A percentile compares a stretch with the other conserved stretches of the same genome.
Evolutionary conservation across 2,329 filamentous ascomycete species (phyloP).

Genomic region (Mycocentrospora acerina): DNA sequence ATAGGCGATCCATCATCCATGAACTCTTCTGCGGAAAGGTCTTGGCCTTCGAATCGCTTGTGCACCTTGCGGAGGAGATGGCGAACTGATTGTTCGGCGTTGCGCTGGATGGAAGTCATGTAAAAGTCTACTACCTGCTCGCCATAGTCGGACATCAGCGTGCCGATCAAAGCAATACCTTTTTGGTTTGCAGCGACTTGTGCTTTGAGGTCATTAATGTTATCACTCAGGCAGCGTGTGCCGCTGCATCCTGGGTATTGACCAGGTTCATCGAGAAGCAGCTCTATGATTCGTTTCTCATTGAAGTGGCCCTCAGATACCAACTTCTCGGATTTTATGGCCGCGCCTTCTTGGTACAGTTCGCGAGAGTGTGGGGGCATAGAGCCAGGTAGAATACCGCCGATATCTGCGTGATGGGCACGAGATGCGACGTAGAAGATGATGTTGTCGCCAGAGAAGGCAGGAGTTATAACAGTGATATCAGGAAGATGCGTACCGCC

Average conservation of each 20-base stretch:
- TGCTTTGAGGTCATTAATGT: conserved; percentile 82
- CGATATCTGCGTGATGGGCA: conserved; percentile 82
- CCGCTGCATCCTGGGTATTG: conserved; percentile 75
- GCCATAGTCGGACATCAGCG: conserved; percentile 75
- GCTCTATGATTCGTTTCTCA: conserved; percentile 71
- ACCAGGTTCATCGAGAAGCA: conserved; percentile 72
- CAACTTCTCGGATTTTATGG: conserved; percentile 63
- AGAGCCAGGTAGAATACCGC: conserved; percentile 76
- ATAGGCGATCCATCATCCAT: conserved; percentile 89
- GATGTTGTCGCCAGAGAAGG: conserved; percentile 73
- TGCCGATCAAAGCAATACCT: conserved; percentile 75
- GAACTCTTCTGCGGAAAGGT: conserved; percentile 74
- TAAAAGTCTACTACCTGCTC: conserved; percentile 78
- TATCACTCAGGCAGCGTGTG: conserved; percentile 77
- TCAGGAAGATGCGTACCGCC: conserved; percentile 83
- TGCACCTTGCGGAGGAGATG: conserved; percentile 72
- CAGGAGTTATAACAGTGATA: conserved; percentile 78
- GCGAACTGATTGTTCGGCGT: conserved; percentile 75
- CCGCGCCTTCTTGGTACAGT: conserved; percentile 58
- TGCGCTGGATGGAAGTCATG: conserved; percentile 80
- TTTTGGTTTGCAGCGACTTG: conserved; percentile 87
- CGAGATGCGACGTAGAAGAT: conserved; percentile 80
- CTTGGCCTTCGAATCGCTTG: conserved; percentile 66
- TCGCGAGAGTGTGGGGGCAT: conserved; percentile 77
- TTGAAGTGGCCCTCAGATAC: conserved; percentile 77